Percentiles rank a stretch among this genome's conserved stretches.
phyloP scores from a whole-genome alignment of 768 basidiomycete species.

The Rhodotorula kratochvilovae region DNA sequence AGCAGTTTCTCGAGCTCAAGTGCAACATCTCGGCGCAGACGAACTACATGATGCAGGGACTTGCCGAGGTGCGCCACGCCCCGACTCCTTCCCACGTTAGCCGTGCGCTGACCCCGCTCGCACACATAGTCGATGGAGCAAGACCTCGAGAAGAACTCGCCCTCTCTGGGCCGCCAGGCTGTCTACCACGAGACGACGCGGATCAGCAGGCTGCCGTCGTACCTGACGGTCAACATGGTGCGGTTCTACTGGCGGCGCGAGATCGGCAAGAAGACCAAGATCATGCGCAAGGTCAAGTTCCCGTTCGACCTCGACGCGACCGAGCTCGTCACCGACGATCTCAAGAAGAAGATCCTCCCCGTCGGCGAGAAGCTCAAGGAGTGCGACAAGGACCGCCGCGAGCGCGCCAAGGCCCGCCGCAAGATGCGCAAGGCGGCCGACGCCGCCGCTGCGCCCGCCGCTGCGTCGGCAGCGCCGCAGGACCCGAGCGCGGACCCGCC shows the following conservation, averaged over 20 bases:
- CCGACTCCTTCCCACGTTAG: background rate
- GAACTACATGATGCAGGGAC: slow-evolving; percentile 82
- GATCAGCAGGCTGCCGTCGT: slow-evolving; percentile 70
- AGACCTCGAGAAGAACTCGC: slow-evolving; percentile 77
- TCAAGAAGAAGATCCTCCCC: slow-evolving; percentile 66
- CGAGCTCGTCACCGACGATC: slow-evolving; percentile 74
- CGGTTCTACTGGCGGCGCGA: slow-evolving; percentile 93
- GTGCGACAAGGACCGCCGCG: slow-evolving; percentile 74
- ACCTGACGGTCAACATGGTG: slow-evolving; percentile 84
- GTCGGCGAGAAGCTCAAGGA: slow-evolving; percentile 69
- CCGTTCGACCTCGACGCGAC: slow-evolving; percentile 78
- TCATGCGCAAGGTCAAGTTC: slow-evolving; percentile 86
- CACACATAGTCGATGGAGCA: slow-evolving; percentile 68
- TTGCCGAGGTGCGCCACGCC: slow-evolving; percentile 60
- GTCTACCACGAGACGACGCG: slow-evolving; percentile 74
- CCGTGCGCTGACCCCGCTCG: background rate
- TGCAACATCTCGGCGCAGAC: slow-evolving; percentile 85
- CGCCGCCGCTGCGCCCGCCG: background rate
- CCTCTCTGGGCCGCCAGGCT: slow-evolving; percentile 72
- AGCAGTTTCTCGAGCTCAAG: slow-evolving; percentile 79
- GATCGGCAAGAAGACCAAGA: slow-evolving; percentile 85
- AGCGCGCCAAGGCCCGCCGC: slow-evolving; percentile 73
- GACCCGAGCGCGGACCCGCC: slow-evolving; percentile 33
- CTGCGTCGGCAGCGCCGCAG: background rate
- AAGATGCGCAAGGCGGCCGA: slow-evolving; percentile 53